Percentiles rank a stretch among this genome's conserved stretches.
These are phyloP conservation scores for Bertia moriformis DNA, from an alignment of 2,329 filamentous ascomycete species.

Conservation along the genomic window DNA sequence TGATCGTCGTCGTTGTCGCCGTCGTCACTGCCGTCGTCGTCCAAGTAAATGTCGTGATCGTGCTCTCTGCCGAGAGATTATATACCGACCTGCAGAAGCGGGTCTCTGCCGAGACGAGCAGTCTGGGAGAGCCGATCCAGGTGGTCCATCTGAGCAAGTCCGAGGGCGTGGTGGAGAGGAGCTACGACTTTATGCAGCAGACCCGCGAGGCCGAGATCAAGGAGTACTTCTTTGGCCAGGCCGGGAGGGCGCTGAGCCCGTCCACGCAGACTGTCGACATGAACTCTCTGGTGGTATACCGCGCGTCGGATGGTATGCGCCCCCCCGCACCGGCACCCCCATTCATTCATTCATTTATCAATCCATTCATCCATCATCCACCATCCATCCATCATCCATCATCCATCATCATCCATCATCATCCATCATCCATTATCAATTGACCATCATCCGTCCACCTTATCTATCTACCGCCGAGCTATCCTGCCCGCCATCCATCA, in stretches of 20 bases:
- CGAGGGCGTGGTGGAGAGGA: conserved; percentile 67
- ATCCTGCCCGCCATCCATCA: no score
- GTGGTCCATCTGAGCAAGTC: conserved; percentile 73
- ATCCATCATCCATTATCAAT: no score
- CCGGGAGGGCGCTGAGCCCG: conserved; percentile 64
- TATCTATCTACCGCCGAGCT: no score
- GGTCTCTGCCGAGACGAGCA: conserved; percentile 41
- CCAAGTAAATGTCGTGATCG: conserved; percentile 63
- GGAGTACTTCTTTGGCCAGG: conserved; percentile 86
- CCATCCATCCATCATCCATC: conserved; percentile 6
- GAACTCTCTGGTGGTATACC: conserved; percentile 59
- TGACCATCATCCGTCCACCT: no score
- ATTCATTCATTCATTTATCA: background rate
- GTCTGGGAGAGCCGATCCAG: conserved; percentile 51
- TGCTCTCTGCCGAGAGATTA: conserved; percentile 66
- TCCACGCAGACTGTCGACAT: conserved; percentile 77
- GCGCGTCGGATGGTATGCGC: conserved; percentile 41
- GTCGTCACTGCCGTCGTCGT: no score
- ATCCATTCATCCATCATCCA: conserved; percentile 1
- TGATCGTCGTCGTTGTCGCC: no score
- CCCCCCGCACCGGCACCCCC: no score
- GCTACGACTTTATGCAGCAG: conserved; percentile 59
- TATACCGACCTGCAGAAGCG: conserved; percentile 60
- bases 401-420: no score
- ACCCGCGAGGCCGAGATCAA: conserved; percentile 64